These are phyloP conservation scores for Fusarium transvaalense DNA, from an alignment of 2,329 filamentous ascomycete species.

Conservation along the genomic window DNA sequence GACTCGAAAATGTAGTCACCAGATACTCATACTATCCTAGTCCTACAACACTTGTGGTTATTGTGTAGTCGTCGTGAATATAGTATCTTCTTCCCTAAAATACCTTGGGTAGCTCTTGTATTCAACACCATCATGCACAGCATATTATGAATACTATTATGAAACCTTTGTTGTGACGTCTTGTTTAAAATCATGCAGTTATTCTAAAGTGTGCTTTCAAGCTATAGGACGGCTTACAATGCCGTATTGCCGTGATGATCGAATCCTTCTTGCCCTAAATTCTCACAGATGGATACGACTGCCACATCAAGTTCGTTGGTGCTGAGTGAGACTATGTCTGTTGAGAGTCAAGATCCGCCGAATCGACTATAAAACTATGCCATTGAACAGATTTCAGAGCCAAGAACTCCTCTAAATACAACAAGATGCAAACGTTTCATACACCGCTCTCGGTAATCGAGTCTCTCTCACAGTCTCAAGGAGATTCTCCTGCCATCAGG, in stretches of 20 bases:
- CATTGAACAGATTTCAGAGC: rapidly evolving
- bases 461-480: background rate
- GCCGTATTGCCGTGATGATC: slow-evolving; percentile 1
- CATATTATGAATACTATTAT: too few species aligned
- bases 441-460: slow-evolving; percentile 8
- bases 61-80: too few species aligned
- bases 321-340: background rate
- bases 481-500: background rate
- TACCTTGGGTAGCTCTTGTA: too few species aligned
- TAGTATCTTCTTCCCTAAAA: too few species aligned
- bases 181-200: too few species aligned
- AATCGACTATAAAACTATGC: background rate
- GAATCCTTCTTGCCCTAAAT: background rate
- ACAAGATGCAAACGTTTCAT: slow-evolving; percentile 2
- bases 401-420: background rate
- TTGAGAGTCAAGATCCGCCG: too few species aligned
- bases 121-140: background rate
- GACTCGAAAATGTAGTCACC: too few species aligned
- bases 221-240: background rate
- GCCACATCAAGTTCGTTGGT: background rate
- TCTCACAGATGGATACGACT: background rate
- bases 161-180: too few species aligned
- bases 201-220: background rate
- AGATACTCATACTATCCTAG: too few species aligned
- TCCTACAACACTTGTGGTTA: too few species aligned